Conservation (phyloP, 192 early-diverging fungal genomes). For the Coemansia sp. region DNA sequence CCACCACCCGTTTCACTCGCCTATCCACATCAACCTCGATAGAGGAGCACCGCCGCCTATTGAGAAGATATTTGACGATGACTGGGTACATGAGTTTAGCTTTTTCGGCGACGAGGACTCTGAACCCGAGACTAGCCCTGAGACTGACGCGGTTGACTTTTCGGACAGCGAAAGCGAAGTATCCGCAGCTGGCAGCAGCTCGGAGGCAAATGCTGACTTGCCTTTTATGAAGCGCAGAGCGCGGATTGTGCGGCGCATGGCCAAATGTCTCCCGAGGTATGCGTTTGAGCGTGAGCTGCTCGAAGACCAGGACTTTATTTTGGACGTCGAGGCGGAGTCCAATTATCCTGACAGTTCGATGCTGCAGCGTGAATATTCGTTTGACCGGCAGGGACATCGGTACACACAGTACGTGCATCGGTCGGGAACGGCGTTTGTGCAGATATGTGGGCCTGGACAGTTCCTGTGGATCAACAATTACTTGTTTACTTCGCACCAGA, state of each 20-base stretch:
- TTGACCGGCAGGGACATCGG: constrained; percentile 47
- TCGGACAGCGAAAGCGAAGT: constrained; percentile 12
- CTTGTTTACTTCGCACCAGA: constrained; percentile 56
- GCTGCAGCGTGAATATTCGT: constrained; percentile 63
- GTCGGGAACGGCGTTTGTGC: constrained; percentile 90
- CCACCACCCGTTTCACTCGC: constrained; percentile 88
- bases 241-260: constrained; percentile 23
- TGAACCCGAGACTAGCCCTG: constrained; percentile 25
- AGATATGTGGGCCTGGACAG: constrained; percentile 74
- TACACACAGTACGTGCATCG: constrained; percentile 92
- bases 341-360: constrained; percentile 71
- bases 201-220: neutral
- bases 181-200: neutral
- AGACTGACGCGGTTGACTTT: neutral
- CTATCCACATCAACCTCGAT: constrained; percentile 67
- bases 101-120: constrained; percentile 33
- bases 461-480: constrained; percentile 92
- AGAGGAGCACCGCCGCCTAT: constrained; percentile 66
- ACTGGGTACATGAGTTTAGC: constrained; percentile 38
- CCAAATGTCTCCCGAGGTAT: constrained; percentile 54
- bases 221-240: neutral
- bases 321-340: constrained; percentile 91
- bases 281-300: constrained; percentile 85
- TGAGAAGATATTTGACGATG: constrained; percentile 45
- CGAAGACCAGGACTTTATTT: constrained; percentile 80